Percentiles rank a stretch among this genome's conserved stretches.
These are phyloP conservation scores for Suillus discolor DNA, from an alignment of 768 basidiomycete species.

Conservation along the genomic window DNA sequence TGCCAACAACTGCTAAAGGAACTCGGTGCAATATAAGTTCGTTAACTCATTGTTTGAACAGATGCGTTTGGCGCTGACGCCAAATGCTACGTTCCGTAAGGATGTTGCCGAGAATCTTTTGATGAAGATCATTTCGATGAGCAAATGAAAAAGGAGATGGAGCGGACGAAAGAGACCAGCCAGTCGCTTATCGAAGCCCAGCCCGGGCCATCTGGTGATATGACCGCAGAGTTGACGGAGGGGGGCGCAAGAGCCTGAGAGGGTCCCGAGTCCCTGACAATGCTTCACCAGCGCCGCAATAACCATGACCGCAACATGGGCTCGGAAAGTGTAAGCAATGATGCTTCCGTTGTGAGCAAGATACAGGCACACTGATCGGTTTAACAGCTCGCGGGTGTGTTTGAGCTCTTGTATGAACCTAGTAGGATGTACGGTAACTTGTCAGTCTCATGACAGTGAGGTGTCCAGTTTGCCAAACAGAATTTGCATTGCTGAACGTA, in stretches of 20 bases:
- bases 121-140: constrained; percentile 33
- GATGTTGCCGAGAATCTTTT: constrained; percentile 32
- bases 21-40: constrained; percentile 29
- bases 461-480: background rate
- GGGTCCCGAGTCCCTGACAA: background rate
- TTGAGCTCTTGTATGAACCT: background rate
- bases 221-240: background rate
- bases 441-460: background rate
- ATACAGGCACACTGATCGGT: background rate
- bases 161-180: constrained; percentile 17
- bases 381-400: background rate
- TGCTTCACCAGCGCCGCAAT: background rate
- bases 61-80: constrained; percentile 25
- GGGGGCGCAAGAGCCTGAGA: background rate
- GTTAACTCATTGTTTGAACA: constrained; percentile 12
- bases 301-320: background rate
- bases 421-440: background rate
- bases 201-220: constrained; percentile 14
- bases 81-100: constrained; percentile 27
- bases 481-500: background rate
- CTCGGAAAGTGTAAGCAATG: background rate
- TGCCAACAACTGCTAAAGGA: constrained; percentile 16
- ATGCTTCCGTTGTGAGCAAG: background rate
- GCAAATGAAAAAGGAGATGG: constrained; percentile 26
- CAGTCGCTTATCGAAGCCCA: constrained; percentile 21